Percentiles rank a stretch among this genome's conserved stretches.
phyloP scores from a whole-genome alignment of 768 basidiomycete genomes.

The Lyophyllum decastes region DNA sequence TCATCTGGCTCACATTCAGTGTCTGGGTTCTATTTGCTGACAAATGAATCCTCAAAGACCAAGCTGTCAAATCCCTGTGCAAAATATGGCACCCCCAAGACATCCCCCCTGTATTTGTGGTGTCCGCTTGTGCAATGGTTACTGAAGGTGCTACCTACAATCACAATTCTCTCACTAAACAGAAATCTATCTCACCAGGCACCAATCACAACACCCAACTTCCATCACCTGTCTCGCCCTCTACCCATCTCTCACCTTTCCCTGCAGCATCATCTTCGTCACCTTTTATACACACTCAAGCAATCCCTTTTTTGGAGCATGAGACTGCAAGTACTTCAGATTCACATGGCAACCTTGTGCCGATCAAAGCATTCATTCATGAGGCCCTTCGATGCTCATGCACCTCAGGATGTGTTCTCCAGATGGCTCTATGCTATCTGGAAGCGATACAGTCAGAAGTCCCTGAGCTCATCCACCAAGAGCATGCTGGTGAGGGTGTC shows the following conservation, averaged over 20 bases:
- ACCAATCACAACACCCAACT: conserved; percentile 40
- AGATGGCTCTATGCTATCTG: conserved; percentile 86
- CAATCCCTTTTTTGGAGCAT: conserved; percentile 19
- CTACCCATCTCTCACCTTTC: conserved; percentile 33
- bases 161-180: conserved; percentile 4
- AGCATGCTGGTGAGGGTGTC: conserved; percentile 45
- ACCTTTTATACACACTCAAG: conserved; percentile 15
- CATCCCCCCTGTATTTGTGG: conserved; percentile 58
- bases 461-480: conserved; percentile 58
- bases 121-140: conserved; percentile 31
- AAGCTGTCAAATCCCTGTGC: conserved; percentile 74
- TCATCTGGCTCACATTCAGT: background rate
- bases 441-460: conserved; percentile 78
- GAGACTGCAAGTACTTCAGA: conserved; percentile 16
- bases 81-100: conserved; percentile 83
- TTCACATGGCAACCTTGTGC: conserved; percentile 44
- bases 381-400: conserved; percentile 87
- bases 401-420: conserved; percentile 80
- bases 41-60: conserved; percentile 48
- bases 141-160: conserved; percentile 19
- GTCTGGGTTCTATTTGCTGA: conserved; percentile 13
- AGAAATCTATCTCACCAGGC: conserved; percentile 10
- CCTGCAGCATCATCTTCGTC: conserved; percentile 23
- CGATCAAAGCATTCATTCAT: conserved; percentile 80
- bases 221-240: conserved; percentile 56